Percentiles rank a stretch among this genome's conserved stretches.
These are phyloP conservation scores for Colletotrichum simmondsii DNA, from an alignment of 2,329 filamentous ascomycete species.

Conservation along the genomic window DNA sequence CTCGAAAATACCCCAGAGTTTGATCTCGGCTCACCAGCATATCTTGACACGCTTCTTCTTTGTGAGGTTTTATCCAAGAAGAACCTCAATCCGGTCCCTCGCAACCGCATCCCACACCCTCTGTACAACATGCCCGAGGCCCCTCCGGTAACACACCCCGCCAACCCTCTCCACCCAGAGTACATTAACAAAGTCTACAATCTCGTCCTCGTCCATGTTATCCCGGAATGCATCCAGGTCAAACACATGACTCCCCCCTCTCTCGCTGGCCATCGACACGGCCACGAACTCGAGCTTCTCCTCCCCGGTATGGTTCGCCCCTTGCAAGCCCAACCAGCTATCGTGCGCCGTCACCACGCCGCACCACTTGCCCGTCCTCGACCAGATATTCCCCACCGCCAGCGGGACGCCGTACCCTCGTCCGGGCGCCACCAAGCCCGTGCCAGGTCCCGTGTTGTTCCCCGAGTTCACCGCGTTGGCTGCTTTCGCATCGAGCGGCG, in stretches of 20 bases:
- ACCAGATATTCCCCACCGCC: constrained; percentile 55
- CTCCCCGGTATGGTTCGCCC: constrained; percentile 57
- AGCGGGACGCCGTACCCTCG: constrained; percentile 43
- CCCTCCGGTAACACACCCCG: constrained; percentile 52
- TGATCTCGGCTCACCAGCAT: too few species aligned
- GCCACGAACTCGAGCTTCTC: constrained; percentile 54
- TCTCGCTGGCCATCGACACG: constrained; percentile 52
- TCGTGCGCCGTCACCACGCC: constrained; percentile 57
- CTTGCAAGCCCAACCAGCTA: constrained; percentile 56
- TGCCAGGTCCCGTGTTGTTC: constrained; percentile 36
- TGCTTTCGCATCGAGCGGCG: constrained; percentile 46
- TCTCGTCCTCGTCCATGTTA: constrained; percentile 52
- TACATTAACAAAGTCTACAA: constrained; percentile 58
- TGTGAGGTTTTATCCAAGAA: constrained; percentile 52
- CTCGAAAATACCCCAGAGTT: neutral
- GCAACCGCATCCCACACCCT: constrained; percentile 53
- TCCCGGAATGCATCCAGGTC: constrained; percentile 52
- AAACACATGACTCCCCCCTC: constrained; percentile 38
- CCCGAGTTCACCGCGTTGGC: constrained; percentile 21
- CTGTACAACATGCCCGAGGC: constrained; percentile 54
- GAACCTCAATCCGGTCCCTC: constrained; percentile 51
- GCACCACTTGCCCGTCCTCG: constrained; percentile 49
- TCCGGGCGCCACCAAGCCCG: constrained; percentile 13
- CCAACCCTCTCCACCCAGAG: constrained; percentile 58
- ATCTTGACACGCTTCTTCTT: neutral